Conservation (phyloP, 1,284 basidiomycete genomes). For the Boletus sp. region DNA sequence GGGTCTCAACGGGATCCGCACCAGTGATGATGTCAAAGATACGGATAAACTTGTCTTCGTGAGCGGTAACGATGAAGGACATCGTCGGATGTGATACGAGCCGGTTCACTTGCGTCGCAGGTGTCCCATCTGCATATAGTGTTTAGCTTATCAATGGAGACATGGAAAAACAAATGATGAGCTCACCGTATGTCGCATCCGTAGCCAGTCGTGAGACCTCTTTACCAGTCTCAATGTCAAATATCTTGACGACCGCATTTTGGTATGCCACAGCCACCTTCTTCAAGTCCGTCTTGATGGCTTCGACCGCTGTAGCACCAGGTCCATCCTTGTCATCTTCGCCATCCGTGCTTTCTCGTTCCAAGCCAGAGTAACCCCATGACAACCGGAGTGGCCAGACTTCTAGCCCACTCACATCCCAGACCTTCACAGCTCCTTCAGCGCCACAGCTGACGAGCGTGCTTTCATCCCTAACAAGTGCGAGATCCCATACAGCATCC, state of each 20-base stretch:
- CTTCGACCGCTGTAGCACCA: constrained; percentile 80
- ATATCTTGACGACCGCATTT: constrained; percentile 88
- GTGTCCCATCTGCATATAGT: constrained; percentile 55
- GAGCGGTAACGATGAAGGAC: constrained; percentile 83
- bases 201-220: constrained; percentile 70
- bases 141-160: not conserved
- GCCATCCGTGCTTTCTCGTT: constrained; percentile 50
- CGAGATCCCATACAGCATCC: constrained; percentile 94
- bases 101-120: constrained; percentile 83
- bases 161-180: constrained; percentile 2
- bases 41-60: constrained; percentile 92
- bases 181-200: constrained; percentile 70
- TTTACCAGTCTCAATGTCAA: constrained; percentile 86
- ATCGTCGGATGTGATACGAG: constrained; percentile 92
- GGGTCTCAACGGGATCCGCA: constrained; percentile 39
- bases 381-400: constrained; percentile 63
- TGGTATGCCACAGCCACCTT: constrained; percentile 89
- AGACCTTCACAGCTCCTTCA: constrained; percentile 91
- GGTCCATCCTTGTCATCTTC: constrained; percentile 48
- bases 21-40: constrained; percentile 86
- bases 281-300: constrained; percentile 74
- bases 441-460: constrained; percentile 88
- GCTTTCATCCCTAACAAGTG: constrained; percentile 71
- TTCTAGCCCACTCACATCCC: constrained; percentile 73
- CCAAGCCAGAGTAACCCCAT: constrained; percentile 78